These are phyloP conservation scores for Catenaria anguillulae DNA, from an alignment of 371 early-diverging fungal species.

Conservation along the genomic window DNA sequence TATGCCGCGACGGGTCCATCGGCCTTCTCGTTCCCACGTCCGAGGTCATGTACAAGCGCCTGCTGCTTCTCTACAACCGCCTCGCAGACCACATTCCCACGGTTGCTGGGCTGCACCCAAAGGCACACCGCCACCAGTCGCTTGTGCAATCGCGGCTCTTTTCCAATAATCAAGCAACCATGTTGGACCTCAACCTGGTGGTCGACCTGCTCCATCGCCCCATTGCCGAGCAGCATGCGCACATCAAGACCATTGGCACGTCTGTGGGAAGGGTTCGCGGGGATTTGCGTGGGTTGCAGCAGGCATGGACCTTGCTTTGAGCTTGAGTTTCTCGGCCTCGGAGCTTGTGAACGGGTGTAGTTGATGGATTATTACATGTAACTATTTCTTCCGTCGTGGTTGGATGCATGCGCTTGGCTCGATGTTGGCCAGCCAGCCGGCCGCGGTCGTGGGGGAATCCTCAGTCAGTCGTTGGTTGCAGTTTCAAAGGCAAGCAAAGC, in stretches of 20 bases:
- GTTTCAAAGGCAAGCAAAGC: too few species aligned
- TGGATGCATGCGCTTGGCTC: too few species aligned
- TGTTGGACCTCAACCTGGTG: background rate
- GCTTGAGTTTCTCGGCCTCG: too few species aligned
- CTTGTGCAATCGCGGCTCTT: background rate
- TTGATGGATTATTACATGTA: too few species aligned
- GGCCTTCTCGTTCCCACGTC: constrained; percentile 59
- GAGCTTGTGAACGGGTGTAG: too few species aligned
- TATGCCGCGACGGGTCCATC: constrained; percentile 54
- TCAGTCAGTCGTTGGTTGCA: too few species aligned
- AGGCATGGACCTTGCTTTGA: too few species aligned
- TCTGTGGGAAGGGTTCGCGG: background rate
- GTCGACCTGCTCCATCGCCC: background rate
- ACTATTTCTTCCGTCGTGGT: too few species aligned
- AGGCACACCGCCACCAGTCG: constrained; percentile 46
- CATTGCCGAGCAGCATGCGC: background rate
- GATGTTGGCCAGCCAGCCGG: too few species aligned
- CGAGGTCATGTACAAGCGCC: constrained; percentile 78
- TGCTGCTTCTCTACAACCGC: constrained; percentile 54
- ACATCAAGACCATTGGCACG: background rate
- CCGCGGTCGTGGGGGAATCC: too few species aligned
- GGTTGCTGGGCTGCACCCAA: constrained; percentile 81
- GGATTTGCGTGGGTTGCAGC: background rate
- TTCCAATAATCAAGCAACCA: background rate
- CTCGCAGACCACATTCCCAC: constrained; percentile 66